A percentile compares a stretch with the other conserved stretches of the same genome.
phyloP scores from a whole-genome alignment of 2,329 filamentous ascomycete genomes.

The Cyphellophora europaea region DNA sequence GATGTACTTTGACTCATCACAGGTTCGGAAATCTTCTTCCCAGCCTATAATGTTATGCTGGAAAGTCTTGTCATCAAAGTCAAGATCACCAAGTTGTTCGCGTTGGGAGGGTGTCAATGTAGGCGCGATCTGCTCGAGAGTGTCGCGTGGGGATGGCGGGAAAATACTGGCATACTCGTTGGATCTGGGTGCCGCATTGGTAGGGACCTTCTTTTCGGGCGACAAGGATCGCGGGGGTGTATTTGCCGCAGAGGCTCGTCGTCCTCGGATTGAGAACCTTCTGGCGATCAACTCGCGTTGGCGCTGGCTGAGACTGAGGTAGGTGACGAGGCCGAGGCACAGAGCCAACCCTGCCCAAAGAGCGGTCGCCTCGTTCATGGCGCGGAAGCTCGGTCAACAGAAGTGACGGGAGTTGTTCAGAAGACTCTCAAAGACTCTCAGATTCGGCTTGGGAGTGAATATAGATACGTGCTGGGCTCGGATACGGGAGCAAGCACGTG shows the following conservation, averaged over 20 bases:
- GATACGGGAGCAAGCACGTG: too few species aligned
- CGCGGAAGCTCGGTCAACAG: too few species aligned
- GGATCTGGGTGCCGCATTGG: conserved; percentile 18
- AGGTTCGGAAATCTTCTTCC: conserved; percentile 28
- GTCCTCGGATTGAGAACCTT: too few species aligned
- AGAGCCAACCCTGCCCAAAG: too few species aligned
- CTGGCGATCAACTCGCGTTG: too few species aligned
- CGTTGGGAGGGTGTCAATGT: conserved; percentile 16
- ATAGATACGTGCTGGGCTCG: too few species aligned
- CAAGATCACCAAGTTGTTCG: conserved; percentile 8
- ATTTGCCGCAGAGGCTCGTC: conserved; percentile 36
- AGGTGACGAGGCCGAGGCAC: too few species aligned
- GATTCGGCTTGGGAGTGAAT: too few species aligned
- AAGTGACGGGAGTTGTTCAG: too few species aligned
- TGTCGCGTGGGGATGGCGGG: conserved; percentile 43
- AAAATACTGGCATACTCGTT: conserved; percentile 38
- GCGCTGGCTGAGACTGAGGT: too few species aligned
- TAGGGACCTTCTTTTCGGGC: conserved; percentile 35
- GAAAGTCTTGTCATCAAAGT: conserved; percentile 24
- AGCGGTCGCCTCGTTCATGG: too few species aligned
- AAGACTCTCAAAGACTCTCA: too few species aligned
- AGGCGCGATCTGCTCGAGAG: conserved; percentile 27
- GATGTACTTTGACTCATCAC: conserved; percentile 39
- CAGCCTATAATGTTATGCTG: conserved; percentile 29
- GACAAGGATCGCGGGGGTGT: conserved; percentile 47